Percentiles rank a stretch among this genome's conserved stretches.
phyloP scores from a whole-genome alignment of 139 green algal species.

The Tetraselmis chui region DNA sequence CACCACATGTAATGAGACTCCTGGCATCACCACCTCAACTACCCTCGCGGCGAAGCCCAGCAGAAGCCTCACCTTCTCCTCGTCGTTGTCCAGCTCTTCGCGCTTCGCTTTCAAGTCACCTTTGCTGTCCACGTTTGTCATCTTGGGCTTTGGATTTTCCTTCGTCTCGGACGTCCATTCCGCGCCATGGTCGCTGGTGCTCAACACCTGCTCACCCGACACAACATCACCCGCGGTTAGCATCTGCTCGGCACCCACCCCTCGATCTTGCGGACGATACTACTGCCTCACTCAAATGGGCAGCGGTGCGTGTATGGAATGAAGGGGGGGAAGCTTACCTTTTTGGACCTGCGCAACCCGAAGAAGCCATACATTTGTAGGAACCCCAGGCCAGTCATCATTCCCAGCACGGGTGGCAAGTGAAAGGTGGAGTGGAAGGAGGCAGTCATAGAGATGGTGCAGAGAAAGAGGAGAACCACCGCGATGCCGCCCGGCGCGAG shows the following conservation, averaged over 20 bases:
- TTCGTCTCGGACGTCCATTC: not conserved
- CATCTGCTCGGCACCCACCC: no score
- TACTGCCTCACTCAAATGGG: no score
- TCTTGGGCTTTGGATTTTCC: no score
- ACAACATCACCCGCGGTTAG: no score
- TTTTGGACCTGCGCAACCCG: not conserved
- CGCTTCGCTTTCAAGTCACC: not conserved
- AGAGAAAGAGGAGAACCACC: constrained; percentile 20
- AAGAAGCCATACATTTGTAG: constrained; percentile 10
- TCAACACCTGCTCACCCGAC: no score
- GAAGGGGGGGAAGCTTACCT: not conserved
- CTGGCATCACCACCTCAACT: no score
- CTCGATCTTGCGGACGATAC: no score
- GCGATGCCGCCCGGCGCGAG: not conserved
- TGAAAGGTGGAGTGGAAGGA: constrained; percentile 21
- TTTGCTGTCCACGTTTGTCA: not conserved
- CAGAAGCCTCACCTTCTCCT: not conserved
- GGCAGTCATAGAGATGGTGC: constrained; percentile 20
- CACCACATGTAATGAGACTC: no score
- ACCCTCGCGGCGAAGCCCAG: no score
- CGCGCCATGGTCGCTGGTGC: not conserved
- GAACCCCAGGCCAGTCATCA: constrained; percentile 28
- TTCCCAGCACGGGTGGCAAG: constrained; percentile 24
- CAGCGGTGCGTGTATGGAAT: no score
- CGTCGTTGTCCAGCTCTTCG: not conserved